Conservation (phyloP, 805 yeast species). For the Yueomyces sp. region DNA sequence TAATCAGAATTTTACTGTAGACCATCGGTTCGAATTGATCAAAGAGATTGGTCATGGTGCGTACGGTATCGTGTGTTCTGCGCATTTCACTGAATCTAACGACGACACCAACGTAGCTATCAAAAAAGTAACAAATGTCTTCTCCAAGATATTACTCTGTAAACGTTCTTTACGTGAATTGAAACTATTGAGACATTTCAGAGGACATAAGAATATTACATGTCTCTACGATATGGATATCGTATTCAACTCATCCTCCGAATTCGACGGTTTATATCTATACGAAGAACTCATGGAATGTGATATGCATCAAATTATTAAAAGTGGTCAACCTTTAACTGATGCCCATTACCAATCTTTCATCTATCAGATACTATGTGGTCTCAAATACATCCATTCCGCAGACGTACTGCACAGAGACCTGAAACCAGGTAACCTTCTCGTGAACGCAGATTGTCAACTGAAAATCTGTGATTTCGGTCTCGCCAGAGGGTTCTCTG, state of each 20-base stretch:
- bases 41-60: slow-evolving; percentile 97
- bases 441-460: slow-evolving; percentile 94
- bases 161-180: slow-evolving; percentile 86
- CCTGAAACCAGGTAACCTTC: slow-evolving; percentile 82
- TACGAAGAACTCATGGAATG: slow-evolving; percentile 98
- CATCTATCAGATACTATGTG: slow-evolving; percentile 83
- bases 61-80: slow-evolving; percentile 93
- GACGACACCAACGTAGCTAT: slow-evolving; percentile 80
- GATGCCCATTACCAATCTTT: slow-evolving; percentile 93
- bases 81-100: slow-evolving; percentile 58
- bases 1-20: slow-evolving; percentile 88
- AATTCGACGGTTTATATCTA: slow-evolving; percentile 81
- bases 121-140: slow-evolving; percentile 90
- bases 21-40: slow-evolving; percentile 73
- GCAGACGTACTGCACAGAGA: slow-evolving; percentile 92
- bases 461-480: slow-evolving; percentile 95
- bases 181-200: slow-evolving; percentile 78
- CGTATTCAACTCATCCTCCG: slow-evolving; percentile 47
- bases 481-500: slow-evolving; percentile 80
- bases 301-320: slow-evolving; percentile 93
- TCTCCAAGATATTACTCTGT: slow-evolving; percentile 79
- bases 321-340: slow-evolving; percentile 85
- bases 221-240: slow-evolving; percentile 91
- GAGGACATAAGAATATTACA: slow-evolving; percentile 94
- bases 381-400: slow-evolving; percentile 76